Base-by-base conservation (phyloP, 2,329 filamentous ascomycete genomes). In the Fusarium pilosicola region DNA sequence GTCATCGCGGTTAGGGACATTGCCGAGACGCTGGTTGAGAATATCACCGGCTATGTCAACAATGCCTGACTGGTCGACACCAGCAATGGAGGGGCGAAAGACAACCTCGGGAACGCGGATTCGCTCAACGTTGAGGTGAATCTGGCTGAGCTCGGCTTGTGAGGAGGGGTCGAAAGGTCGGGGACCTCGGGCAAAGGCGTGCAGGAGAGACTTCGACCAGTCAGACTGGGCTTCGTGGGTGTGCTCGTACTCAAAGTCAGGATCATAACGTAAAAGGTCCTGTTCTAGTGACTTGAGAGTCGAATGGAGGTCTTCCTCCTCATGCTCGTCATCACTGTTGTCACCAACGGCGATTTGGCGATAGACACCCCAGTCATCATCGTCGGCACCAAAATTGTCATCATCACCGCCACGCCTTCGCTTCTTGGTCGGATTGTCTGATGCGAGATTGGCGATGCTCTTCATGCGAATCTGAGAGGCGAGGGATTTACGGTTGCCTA, bases 381-480 rank as follows among this genome's bases (percentile, higher is more conserved):
- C 96, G 81, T 99, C 96, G 56, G 95, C 95, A 64, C 96, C 96
- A 80, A 99, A 99, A 68, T 94, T 95, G 80, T 99, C 96, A 78
- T 99, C 96, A 80, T 98, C 96, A 8, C 92, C 94, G 13, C 94
- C 95, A 24, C 95, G 91, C 20, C 94, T 88, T 64, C 96, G 90
- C 83, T 97, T 97, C 81, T 95, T 95, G 73, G 88, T 86, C 2
- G 96, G 95, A 11, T 90, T 91, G 81, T 99, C 96, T 0, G 96
- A 95, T 7, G 96, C 96, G 4, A 99, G 91, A 79, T 97, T 98
- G 68, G 96, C 96, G 66, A 99, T 95, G 57, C 92, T 96, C 85
- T 98, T 98, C 96, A 99, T 99, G 72, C 96, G 93, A 84, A 97
- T 97, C 82, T 98, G 96, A 65, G 93, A 96, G 14, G 96, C 96